A percentile compares a stretch with the other conserved stretches of the same genome.
phyloP scores from a whole-genome alignment of 768 basidiomycete genomes.

The Leccinum pellstonianum region DNA sequence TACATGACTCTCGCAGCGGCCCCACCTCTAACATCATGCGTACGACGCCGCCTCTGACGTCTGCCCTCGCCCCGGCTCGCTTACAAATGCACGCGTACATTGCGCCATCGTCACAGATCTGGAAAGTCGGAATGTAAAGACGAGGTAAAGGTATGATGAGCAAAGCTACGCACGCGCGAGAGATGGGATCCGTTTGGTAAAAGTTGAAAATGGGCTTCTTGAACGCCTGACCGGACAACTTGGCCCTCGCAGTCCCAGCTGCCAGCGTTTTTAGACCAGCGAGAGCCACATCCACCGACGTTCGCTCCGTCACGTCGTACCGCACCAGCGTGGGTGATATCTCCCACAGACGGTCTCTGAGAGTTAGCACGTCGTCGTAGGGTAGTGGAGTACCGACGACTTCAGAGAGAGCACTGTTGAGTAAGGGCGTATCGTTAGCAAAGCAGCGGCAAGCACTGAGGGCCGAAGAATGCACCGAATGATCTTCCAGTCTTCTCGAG shows the following conservation, averaged over 20 bases:
- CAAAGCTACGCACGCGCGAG: constrained; percentile 70
- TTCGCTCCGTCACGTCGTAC: constrained; percentile 78
- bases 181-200: constrained; percentile 95
- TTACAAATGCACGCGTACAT: constrained; percentile 84
- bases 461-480: constrained; percentile 56
- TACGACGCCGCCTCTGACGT: constrained; percentile 11
- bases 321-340: constrained; percentile 87
- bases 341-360: constrained; percentile 96
- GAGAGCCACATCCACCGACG: constrained; percentile 68
- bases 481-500: constrained; percentile 97
- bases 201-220: constrained; percentile 87
- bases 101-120: constrained; percentile 97
- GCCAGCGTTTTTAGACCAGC: constrained; percentile 65
- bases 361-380: constrained; percentile 80
- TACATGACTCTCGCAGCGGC: background rate
- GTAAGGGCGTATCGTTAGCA: background rate
- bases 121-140: constrained; percentile 1
- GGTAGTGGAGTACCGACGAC: constrained; percentile 76
- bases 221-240: constrained; percentile 60
- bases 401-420: constrained; percentile 80
- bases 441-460: background rate
- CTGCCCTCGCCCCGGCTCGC: constrained; percentile 35
- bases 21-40: constrained; percentile 8
- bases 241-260: constrained; percentile 48
- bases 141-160: background rate